These are phyloP conservation scores for Acanthamoeba polyphaga DNA, from an alignment of 208 protist species.

Conservation along the genomic window DNA sequence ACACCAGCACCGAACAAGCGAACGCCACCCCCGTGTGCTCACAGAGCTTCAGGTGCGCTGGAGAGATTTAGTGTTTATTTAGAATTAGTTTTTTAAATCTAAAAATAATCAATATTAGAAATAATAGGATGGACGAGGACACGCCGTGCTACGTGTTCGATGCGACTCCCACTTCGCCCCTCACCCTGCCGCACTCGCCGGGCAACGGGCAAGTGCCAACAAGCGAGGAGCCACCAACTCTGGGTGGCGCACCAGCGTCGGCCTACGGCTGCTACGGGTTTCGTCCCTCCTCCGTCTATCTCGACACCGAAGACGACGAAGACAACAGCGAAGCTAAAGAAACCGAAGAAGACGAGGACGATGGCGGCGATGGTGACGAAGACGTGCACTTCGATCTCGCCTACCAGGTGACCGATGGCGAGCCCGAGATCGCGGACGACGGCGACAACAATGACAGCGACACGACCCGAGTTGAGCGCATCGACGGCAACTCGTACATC, in stretches of 20 bases:
- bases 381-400: neutral
- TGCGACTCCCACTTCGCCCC: neutral
- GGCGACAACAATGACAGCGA: neutral
- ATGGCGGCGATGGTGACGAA: neutral
- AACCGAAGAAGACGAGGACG: neutral
- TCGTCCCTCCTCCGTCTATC: neutral
- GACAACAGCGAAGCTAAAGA: neutral
- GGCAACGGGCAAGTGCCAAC: neutral
- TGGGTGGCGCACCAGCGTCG: neutral
- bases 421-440: neutral
- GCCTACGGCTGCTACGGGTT: conserved; percentile 5
- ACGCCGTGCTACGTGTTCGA: neutral
- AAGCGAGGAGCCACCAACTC: neutral
- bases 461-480: neutral
- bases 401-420: neutral
- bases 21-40: too few relatives aligned
- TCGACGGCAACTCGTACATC: too few relatives aligned
- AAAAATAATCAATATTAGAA: too few relatives aligned
- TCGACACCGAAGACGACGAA: neutral
- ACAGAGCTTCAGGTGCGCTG: too few relatives aligned
- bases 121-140: neutral
- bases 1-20: too few relatives aligned
- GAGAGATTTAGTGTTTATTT: too few relatives aligned
- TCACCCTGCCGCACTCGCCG: neutral
- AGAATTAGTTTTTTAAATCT: too few relatives aligned